Base-by-base conservation (phyloP, 352 stramenopile species). In the Pythium sukuiense region DNA sequence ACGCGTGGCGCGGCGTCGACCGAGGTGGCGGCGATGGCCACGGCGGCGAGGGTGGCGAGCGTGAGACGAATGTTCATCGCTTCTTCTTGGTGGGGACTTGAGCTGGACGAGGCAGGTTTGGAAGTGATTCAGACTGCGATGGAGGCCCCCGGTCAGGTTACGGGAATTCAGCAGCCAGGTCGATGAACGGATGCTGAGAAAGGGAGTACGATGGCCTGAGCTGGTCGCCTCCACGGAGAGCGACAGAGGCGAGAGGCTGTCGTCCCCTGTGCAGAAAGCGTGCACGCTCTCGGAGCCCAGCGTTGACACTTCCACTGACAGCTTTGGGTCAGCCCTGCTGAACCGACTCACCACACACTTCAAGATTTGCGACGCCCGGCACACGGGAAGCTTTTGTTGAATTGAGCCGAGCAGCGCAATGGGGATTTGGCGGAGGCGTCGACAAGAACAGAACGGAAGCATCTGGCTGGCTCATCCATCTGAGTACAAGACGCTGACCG, bases 31-130 rank as follows among this genome's bases (percentile, higher is more conserved):
- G 41, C 16, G n/a, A 49, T 11, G n/a, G 41, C 41, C 41, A 49
- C 14, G 3, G n/a, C 41, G 8, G 41, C 41, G 41, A 49, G 6
- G 2, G 41, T 26, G 26, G 41, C 41, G 41, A 49, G 41, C 13
- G 41, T 49, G 41, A 49, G 41, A 49, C 41, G 41, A 26, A 49
- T 49, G 41, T 49, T 49, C 41, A 49, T 49, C 16, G 14, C 11
- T 14, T 8, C 41, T 43, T 12, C 5, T 14, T 5, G 6, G 16
- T 27, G 13, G 41, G 14, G 41, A 49, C 41, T 49, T 49, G 41
- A 49, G 41, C 41, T 49, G 13, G 8, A 27, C 41, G n/a, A 49
- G 16, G 41, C 41, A 7, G 16, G 3, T 26, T 11, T 2, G 41
- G 26, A 26, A 26, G 41, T 49, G 41, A 49, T 24, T 24, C 20